These are phyloP conservation scores for Penicillium mononematosum DNA, from an alignment of 495 filamentous ascomycete genomes.

Conservation along the genomic window DNA sequence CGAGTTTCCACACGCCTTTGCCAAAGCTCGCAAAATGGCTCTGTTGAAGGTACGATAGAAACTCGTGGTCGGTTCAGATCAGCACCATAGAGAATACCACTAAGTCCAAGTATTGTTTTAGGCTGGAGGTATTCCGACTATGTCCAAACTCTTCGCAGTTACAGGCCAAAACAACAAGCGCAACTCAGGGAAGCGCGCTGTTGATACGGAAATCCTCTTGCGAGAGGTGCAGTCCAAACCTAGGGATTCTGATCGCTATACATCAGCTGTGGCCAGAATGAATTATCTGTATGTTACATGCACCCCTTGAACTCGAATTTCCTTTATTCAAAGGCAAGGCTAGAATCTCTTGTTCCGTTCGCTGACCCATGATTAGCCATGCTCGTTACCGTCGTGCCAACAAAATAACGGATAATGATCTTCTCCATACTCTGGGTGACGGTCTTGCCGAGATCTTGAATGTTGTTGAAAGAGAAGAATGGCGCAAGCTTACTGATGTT, in stretches of 20 bases:
- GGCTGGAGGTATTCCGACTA: slow-evolving; percentile 38
- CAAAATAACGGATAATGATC: slow-evolving; percentile 43
- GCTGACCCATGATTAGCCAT: slow-evolving; percentile 26
- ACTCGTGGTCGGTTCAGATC: background rate
- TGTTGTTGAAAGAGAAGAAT: slow-evolving; percentile 38
- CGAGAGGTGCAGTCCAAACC: slow-evolving; percentile 29
- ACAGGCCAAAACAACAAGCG: slow-evolving; percentile 35
- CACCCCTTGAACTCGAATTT: background rate
- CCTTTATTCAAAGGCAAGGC: background rate
- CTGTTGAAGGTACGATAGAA: slow-evolving; percentile 29
- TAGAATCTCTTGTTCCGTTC: background rate
- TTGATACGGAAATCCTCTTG: slow-evolving; percentile 34
- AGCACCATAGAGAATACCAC: background rate
- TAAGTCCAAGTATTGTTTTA: slow-evolving; percentile 11
- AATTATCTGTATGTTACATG: slow-evolving; percentile 39
- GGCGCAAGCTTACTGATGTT: slow-evolving; percentile 40
- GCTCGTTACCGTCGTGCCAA: slow-evolving; percentile 33
- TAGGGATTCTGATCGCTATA: slow-evolving; percentile 31
- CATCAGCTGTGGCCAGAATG: slow-evolving; percentile 42
- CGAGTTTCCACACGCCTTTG: slow-evolving; percentile 33
- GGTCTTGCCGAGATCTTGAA: slow-evolving; percentile 39
- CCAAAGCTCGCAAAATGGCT: slow-evolving; percentile 28
- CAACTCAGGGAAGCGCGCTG: slow-evolving; percentile 31
- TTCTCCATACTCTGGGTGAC: slow-evolving; percentile 45
- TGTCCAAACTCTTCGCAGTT: slow-evolving; percentile 36